These are phyloP conservation scores for Pseudocercospora musae DNA, from an alignment of 2,329 filamentous ascomycete genomes.

Conservation along the genomic window DNA sequence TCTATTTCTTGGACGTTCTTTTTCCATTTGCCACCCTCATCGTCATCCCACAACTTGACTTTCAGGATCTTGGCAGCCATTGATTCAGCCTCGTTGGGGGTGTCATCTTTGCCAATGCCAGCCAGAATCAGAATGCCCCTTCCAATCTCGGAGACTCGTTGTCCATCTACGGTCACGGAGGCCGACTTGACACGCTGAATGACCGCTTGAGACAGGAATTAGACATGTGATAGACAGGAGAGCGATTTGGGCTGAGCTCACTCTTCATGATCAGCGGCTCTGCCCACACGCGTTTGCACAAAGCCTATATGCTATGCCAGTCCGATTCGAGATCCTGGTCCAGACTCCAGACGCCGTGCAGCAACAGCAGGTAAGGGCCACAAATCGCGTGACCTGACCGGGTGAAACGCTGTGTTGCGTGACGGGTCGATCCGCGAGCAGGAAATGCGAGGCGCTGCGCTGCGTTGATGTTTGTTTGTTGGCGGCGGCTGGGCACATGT, in stretches of 20 bases:
- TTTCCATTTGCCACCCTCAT: slow-evolving; percentile 85
- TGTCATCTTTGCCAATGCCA: slow-evolving; percentile 86
- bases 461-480: slow-evolving; percentile 1
- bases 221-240: slow-evolving; percentile 15
- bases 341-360: neutral
- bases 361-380: neutral
- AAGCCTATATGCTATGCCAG: neutral
- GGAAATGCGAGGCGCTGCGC: slow-evolving; percentile 8
- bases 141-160: slow-evolving; percentile 86
- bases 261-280: slow-evolving; percentile 39
- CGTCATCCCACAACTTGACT: slow-evolving; percentile 85
- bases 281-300: neutral
- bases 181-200: slow-evolving; percentile 91
- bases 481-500: neutral
- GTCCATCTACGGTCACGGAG: slow-evolving; percentile 89
- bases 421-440: neutral
- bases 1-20: slow-evolving; percentile 79
- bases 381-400: slow-evolving; percentile 11
- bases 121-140: slow-evolving; percentile 88
- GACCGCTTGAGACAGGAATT: slow-evolving; percentile 61
- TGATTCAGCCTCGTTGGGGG: slow-evolving; percentile 78
- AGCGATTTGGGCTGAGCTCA: slow-evolving; percentile 24
- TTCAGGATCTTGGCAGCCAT: slow-evolving; percentile 85
- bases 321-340: neutral
- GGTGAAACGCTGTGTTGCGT: slow-evolving; percentile 2